These are phyloP conservation scores for Penicillium sp. DNA, from an alignment of 2,329 filamentous ascomycete genomes.

Conservation along the genomic window DNA sequence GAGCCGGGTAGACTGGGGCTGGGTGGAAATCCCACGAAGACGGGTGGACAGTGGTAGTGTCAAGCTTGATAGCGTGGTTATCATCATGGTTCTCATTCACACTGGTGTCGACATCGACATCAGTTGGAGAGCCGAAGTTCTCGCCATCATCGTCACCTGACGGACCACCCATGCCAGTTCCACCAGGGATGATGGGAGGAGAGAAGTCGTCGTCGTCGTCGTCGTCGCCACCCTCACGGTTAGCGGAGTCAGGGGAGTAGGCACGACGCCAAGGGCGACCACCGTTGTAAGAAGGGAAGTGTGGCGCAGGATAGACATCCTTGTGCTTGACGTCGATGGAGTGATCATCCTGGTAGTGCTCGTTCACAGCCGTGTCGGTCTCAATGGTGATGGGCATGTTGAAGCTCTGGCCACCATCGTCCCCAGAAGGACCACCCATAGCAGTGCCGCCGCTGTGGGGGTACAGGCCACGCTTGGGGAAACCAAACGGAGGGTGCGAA, in stretches of 20 bases:
- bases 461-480: constrained; percentile 14
- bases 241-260: constrained; percentile 1
- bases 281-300: background rate
- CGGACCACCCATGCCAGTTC: constrained; percentile 17
- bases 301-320: constrained; percentile 10
- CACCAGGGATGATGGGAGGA: background rate
- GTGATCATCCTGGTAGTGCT: constrained; percentile 20
- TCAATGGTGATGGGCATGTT: constrained; percentile 14
- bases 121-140: constrained; percentile 7
- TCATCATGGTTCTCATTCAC: constrained; percentile 23
- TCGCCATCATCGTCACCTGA: constrained; percentile 20
- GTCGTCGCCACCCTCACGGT: background rate
- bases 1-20: background rate
- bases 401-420: constrained; percentile 27
- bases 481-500: constrained; percentile 1
- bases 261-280: constrained; percentile 15
- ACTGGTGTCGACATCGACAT: constrained; percentile 7
- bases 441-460: constrained; percentile 13
- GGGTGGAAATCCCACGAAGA: background rate
- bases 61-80: constrained; percentile 24
- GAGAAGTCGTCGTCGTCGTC: background rate
- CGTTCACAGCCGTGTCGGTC: constrained; percentile 12
- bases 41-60: constrained; percentile 17
- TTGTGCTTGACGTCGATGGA: constrained; percentile 15
- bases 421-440: constrained; percentile 23